These are phyloP conservation scores for Tremella yokohamensis DNA, from an alignment of 768 basidiomycete genomes.

Conservation along the genomic window DNA sequence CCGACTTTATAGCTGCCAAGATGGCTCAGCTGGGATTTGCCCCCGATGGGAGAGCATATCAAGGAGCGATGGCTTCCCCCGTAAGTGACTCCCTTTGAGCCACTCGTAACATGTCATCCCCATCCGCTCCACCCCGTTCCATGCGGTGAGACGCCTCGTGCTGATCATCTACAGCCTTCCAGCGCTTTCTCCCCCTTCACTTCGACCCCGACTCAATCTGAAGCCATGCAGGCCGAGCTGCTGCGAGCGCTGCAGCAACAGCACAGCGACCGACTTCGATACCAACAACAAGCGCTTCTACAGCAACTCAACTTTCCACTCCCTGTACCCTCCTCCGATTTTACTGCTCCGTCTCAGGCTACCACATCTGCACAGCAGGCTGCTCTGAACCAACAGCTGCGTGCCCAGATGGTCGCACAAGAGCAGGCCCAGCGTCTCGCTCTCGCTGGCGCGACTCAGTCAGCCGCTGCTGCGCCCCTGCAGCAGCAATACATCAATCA, in stretches of 20 bases:
- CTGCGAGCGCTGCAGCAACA: conserved; percentile 7
- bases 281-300: conserved; percentile 1
- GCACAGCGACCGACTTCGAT: neutral
- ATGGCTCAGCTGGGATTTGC: conserved; percentile 20
- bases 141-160: neutral
- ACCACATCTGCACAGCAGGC: conserved; percentile 6
- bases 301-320: neutral
- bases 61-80: neutral
- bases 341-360: neutral
- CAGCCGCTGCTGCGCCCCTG: conserved; percentile 4
- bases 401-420: neutral
- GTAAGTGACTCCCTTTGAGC: neutral
- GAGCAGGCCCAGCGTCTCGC: conserved; percentile 6
- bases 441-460: conserved; percentile 4
- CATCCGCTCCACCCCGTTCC: neutral
- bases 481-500: neutral
- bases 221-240: neutral
- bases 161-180: neutral
- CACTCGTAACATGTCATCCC: neutral
- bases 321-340: neutral
- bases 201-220: neutral
- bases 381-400: conserved; percentile 1
- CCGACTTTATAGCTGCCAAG: conserved; percentile 34
- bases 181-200: neutral
- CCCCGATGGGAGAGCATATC: neutral